Evolutionary conservation across 2,329 filamentous ascomycete genomes (phyloP).

Genomic region (Venturiaceae sp.): DNA sequence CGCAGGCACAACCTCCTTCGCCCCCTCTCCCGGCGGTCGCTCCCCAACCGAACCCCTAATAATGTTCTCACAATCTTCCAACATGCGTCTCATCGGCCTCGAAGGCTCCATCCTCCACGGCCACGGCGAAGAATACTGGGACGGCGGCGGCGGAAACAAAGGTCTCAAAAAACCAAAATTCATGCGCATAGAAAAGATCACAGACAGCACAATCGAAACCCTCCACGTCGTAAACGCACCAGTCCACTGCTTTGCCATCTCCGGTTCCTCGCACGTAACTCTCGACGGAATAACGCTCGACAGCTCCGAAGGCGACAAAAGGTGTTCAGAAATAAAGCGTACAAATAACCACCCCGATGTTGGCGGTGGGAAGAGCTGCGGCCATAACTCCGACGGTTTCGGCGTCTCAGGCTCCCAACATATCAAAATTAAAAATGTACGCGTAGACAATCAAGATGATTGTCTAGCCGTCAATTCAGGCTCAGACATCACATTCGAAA

Average conservation of each 20-base stretch:
- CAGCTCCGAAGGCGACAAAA: constrained; percentile 42
- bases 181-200: constrained; percentile 27
- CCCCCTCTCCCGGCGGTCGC: neutral
- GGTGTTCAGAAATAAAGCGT: constrained; percentile 21
- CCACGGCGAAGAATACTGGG: constrained; percentile 43
- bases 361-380: constrained; percentile 19
- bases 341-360: neutral
- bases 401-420: constrained; percentile 41
- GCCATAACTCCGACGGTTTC: constrained; percentile 47
- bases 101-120: constrained; percentile 41
- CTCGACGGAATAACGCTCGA: constrained; percentile 45
- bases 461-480: constrained; percentile 51
- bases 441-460: constrained; percentile 50
- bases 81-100: constrained; percentile 50
- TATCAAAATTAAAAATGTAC: constrained; percentile 41
- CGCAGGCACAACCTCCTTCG: neutral
- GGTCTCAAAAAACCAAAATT: constrained; percentile 13
- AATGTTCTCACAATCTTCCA: neutral
- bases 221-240: constrained; percentile 46
- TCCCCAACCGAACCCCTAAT: neutral
- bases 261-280: constrained; percentile 32
- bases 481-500: constrained; percentile 25
- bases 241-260: constrained; percentile 42
- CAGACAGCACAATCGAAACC: constrained; percentile 29
- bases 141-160: constrained; percentile 33